Evolutionary conservation across 805 yeast species (phyloP), one percentile per base, ranked within the genome.

Genomic region (Candida loeiensis): DNA sequence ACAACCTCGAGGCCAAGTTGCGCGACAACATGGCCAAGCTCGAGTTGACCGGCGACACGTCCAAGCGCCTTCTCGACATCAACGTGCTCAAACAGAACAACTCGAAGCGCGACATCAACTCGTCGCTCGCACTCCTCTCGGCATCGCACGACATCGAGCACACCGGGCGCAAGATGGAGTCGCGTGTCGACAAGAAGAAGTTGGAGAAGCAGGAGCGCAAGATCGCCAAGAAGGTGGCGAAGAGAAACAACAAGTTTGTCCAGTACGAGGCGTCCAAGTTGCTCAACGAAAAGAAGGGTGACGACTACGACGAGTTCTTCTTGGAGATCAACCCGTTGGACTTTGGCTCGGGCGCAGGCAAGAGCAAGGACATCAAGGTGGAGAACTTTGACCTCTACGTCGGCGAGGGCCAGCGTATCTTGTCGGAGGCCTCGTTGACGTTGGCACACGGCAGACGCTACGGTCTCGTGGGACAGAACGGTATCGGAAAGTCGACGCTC

Each of bases 401-500:
- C 45, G 98, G 99, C 45, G 95, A 86, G 43, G 98, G 97, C 46
- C 83, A 85, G 63, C 79, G 99, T 66, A 91, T 93, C 40, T 73
- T 93, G 47, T 80, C 91, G 32, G 95, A 90, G 60, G 83, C 98
- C 19, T 76, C 89, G 17, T 76, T 93, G 49, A 81, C 96, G 1
- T 74, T 93, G 48, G 82, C 96, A 20, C 82, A 82, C 59, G 99
- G 99, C 40, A 88, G 85, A 62, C 79, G 98, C 60, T 93, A 93
- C 54, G 99, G 99, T 79, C 69, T 93, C 39, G 96, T 93, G 32
- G 99, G 99, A 64, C 95, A 90, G 60, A 93, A 93, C 70, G 99
- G 99, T 91, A 90, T 93, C 51, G 99, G 99, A 82, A 93, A 93
- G 63, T 90, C 98, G 32, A 93, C 99, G 0, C 68, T 93, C 39